Evolutionary conservation across 2,329 filamentous ascomycete species (phyloP), one percentile per base, ranked within the genome.

Genomic region (Didymella glomerata): DNA sequence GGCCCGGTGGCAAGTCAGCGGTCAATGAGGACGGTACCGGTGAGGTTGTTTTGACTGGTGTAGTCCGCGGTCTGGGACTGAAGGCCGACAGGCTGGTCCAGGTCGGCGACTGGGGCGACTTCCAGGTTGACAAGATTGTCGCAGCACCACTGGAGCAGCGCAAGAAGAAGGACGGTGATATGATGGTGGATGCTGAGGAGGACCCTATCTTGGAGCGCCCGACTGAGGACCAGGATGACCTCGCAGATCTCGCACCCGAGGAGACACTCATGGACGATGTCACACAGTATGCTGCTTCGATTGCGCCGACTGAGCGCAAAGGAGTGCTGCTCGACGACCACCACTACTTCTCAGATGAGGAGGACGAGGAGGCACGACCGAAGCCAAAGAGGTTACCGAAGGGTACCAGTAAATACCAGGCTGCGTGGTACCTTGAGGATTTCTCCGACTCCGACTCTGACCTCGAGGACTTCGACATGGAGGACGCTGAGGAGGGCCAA

Each of bases 291-390:
- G 72, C 80, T 8, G 64, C 72, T 14, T 83, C 75, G 72, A 80
- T 80, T 57, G 83, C 68, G 74, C 82, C 61, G 66, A 85, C 69
- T 25, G 80, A 82, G 58, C 73, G 81, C 73, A 96, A 94, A 79
- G 95, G 94, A 64, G 95, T 99, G 1, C 81, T 99, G 40, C 83
- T 99, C 10, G 95, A 99, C 67, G 94, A 98, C 66, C 94, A 99
- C 76, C 94, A 98, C 75, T 99, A 99, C 77, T 99, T 98, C 74
- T 93, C 93, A 0, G 94, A 98, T 42, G 92, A 95, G 46, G 90
- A 95, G 52, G 81, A 83, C 6, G 83, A 85, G 41, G 80, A 87
- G 52, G 81, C 84, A 18, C 81, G 87, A 18, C 78, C 83, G 34
- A 79, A 81, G 30, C 91, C 91, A 7, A 95, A 89, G 78, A 87